Evolutionary conservation across 140 eudicot genomes (phyloP).

Genomic region (Oenanthe javanica): DNA sequence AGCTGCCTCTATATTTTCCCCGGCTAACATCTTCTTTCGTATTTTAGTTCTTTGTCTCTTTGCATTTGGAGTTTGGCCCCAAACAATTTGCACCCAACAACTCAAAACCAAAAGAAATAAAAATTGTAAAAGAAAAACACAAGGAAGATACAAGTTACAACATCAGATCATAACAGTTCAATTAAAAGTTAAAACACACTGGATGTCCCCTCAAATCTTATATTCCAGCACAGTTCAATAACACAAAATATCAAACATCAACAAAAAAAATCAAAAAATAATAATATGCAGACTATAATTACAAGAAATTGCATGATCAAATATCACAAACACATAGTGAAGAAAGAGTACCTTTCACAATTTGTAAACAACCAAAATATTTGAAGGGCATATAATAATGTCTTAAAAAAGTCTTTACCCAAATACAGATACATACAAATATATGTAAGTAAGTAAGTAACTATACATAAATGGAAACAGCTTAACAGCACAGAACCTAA

Average conservation of each 20-base stretch:
- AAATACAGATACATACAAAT: not conserved
- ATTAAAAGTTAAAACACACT: not conserved
- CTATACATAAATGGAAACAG: not conserved
- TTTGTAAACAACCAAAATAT: not conserved
- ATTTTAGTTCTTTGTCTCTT: constrained; percentile 17
- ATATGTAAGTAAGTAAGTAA: not conserved
- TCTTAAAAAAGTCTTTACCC: not conserved
- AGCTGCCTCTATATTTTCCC: constrained; percentile 12
- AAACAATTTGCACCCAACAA: constrained; percentile 2
- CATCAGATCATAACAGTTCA: not conserved
- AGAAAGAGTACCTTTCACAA: not conserved
- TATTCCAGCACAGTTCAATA: not conserved
- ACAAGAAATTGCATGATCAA: not conserved
- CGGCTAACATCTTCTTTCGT: constrained; percentile 17
- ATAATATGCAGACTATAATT: not conserved
- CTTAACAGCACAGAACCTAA: not conserved
- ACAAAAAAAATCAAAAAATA: not conserved
- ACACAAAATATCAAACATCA: not conserved
- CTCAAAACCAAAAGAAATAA: not conserved
- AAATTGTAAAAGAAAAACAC: not conserved
- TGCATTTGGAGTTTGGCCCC: constrained; percentile 5
- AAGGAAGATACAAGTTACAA: not conserved
- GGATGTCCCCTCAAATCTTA: not conserved
- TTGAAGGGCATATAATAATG: not conserved
- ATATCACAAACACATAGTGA: not conserved